Conservation (phyloP, 352 stramenopile genomes). For the Phytopythium litorale region DNA sequence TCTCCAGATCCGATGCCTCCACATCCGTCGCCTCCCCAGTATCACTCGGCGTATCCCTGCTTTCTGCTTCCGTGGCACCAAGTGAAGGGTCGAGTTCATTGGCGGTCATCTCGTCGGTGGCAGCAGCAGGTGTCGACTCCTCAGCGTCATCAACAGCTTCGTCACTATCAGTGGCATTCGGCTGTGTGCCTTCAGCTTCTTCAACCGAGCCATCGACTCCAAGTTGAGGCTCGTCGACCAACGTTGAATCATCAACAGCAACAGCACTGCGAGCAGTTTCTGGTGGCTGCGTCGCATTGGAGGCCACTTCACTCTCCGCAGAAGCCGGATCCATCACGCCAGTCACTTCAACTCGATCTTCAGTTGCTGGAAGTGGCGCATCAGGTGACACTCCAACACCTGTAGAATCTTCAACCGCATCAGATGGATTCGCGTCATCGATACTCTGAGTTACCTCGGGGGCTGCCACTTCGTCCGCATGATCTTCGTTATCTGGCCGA, state of each 20-base stretch:
- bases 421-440: background rate
- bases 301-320: too few species aligned
- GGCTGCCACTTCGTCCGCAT: background rate
- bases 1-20: too few species aligned
- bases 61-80: background rate
- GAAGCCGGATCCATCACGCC: too few species aligned
- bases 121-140: background rate
- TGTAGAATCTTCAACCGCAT: background rate
- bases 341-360: background rate
- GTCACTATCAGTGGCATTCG: background rate
- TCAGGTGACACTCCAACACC: too few species aligned
- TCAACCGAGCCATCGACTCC: background rate
- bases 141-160: background rate
- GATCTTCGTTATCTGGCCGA: background rate
- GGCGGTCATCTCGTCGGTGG: background rate
- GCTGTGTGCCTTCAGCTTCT: too few species aligned
- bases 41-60: background rate
- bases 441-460: background rate
- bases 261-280: too few species aligned
- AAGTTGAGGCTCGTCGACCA: too few species aligned
- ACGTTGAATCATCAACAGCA: too few species aligned
- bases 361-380: background rate
- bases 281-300: too few species aligned
- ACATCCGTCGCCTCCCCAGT: background rate
- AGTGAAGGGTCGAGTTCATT: background rate